A percentile compares a stretch with the other conserved stretches of the same genome.
Conservation (phyloP, 2,329 filamentous ascomycete genomes). For the Ceratocystiopsis brevicomis region DNA sequence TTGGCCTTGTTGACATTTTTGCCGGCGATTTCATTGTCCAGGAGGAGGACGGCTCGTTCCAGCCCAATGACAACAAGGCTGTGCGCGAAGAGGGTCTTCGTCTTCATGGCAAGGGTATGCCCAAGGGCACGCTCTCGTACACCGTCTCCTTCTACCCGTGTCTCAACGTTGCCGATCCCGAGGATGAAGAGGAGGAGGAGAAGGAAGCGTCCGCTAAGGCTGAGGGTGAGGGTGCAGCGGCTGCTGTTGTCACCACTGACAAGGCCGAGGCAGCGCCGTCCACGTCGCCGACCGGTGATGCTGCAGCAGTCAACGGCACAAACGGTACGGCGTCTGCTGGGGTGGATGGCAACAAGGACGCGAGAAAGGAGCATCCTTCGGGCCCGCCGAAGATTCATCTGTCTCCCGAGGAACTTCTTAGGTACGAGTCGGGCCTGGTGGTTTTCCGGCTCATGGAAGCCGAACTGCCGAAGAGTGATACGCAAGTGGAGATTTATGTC, state of each 20-base stretch:
- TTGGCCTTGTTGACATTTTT: constrained; percentile 63
- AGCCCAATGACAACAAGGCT: constrained; percentile 58
- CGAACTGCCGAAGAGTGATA: constrained; percentile 57
- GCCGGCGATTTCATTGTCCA: constrained; percentile 64
- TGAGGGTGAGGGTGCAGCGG: constrained; percentile 9
- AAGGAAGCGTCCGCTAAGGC: constrained; percentile 20
- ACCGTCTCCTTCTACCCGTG: constrained; percentile 81
- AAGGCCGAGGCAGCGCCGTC: not conserved
- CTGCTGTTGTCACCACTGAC: constrained; percentile 8
- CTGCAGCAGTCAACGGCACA: constrained; percentile 4
- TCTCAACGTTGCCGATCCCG: constrained; percentile 71
- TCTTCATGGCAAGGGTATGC: constrained; percentile 50
- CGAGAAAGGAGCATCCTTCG: constrained; percentile 13
- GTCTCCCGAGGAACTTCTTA: constrained; percentile 58
- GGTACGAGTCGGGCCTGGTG: constrained; percentile 78
- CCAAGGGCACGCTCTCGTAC: constrained; percentile 68
- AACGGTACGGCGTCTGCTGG: constrained; percentile 27
- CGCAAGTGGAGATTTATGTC: constrained; percentile 71
- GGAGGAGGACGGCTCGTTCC: constrained; percentile 62
- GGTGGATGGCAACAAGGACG: not conserved
- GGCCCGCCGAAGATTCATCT: constrained; percentile 57
- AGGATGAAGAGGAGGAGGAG: constrained; percentile 48
- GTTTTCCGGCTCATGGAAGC: constrained; percentile 90
- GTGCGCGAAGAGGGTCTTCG: constrained; percentile 48
- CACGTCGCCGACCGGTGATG: constrained; percentile 8